These are phyloP conservation scores for Monosporascus sp. DNA, from an alignment of 2,329 filamentous ascomycete species.

Conservation along the genomic window DNA sequence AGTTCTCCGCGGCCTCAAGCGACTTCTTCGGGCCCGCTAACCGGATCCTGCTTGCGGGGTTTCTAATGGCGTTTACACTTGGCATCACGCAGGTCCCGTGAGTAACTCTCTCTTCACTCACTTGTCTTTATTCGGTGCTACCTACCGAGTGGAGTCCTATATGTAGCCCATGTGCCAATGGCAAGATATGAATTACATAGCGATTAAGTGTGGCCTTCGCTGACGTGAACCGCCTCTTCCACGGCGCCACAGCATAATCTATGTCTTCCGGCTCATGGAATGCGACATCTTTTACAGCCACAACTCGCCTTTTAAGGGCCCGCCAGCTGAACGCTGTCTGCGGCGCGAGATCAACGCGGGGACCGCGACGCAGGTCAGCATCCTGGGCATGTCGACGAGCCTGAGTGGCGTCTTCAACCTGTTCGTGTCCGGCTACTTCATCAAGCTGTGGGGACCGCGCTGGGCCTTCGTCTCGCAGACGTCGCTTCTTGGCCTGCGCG, in stretches of 20 bases:
- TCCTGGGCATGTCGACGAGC: constrained; percentile 63
- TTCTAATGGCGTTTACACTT: constrained; percentile 26
- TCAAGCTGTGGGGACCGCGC: constrained; percentile 62
- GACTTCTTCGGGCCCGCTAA: constrained; percentile 22
- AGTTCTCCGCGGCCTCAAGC: constrained; percentile 4
- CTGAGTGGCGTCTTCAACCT: constrained; percentile 61
- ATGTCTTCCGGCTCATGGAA: constrained; percentile 67
- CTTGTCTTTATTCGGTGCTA: no score
- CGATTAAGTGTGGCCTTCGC: not conserved
- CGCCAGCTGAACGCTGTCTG: constrained; percentile 49
- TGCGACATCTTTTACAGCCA: constrained; percentile 64
- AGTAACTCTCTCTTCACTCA: constrained; percentile 1
- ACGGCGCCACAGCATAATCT: constrained; percentile 41
- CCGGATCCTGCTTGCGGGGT: constrained; percentile 26
- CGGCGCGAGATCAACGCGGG: constrained; percentile 58
- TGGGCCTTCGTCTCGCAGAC: constrained; percentile 58
- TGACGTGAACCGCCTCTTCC: constrained; percentile 1
- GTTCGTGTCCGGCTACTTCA: constrained; percentile 62
- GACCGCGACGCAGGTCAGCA: constrained; percentile 58
- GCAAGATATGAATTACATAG: not conserved
- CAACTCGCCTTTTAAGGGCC: constrained; percentile 45
- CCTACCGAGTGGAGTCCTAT: no score
- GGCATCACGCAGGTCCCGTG: constrained; percentile 28
- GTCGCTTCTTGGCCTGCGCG: constrained; percentile 58
- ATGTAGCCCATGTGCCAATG: no score